Conservation (phyloP, 306 rosid genomes). For the Fagus crenata region DNA sequence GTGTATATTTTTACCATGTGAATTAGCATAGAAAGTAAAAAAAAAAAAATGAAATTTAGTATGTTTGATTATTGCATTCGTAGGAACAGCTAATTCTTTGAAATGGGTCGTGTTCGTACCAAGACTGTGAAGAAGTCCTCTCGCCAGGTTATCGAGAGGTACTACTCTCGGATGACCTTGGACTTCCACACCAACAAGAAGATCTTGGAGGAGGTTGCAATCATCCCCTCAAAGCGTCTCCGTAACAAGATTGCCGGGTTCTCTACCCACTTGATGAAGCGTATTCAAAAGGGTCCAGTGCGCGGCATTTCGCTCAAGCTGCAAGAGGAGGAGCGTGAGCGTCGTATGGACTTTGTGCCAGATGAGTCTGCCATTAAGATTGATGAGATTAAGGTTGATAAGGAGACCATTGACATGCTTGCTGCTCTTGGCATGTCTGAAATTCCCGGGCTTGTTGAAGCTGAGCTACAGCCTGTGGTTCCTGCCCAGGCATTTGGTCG, state of each 20-base stretch:
- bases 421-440: slow-evolving; percentile 37
- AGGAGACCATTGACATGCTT: slow-evolving; percentile 42
- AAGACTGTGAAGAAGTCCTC: slow-evolving; percentile 48
- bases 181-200: slow-evolving; percentile 50
- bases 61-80: background rate
- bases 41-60: background rate
- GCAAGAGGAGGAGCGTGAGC: slow-evolving; percentile 42
- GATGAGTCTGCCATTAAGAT: slow-evolving; percentile 37
- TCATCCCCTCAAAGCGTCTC: slow-evolving; percentile 44
- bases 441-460: slow-evolving; percentile 38
- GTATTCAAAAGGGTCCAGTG: slow-evolving; percentile 46
- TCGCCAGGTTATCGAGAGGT: slow-evolving; percentile 41
- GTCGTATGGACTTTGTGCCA: slow-evolving; percentile 45
- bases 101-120: slow-evolving; percentile 47
- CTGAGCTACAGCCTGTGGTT: slow-evolving; percentile 25
- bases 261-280: slow-evolving; percentile 46
- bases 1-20: background rate
- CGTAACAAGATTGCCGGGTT: slow-evolving; percentile 48
- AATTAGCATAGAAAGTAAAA: background rate
- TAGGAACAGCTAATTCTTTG: background rate
- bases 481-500: slow-evolving; percentile 33
- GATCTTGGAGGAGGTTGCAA: slow-evolving; percentile 43
- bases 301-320: slow-evolving; percentile 41
- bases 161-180: slow-evolving; percentile 44
- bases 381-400: slow-evolving; percentile 35